A percentile compares a stretch with the other conserved stretches of the same genome.
phyloP scores from a whole-genome alignment of 2,329 filamentous ascomycete genomes.

The Fusarium sp. region DNA sequence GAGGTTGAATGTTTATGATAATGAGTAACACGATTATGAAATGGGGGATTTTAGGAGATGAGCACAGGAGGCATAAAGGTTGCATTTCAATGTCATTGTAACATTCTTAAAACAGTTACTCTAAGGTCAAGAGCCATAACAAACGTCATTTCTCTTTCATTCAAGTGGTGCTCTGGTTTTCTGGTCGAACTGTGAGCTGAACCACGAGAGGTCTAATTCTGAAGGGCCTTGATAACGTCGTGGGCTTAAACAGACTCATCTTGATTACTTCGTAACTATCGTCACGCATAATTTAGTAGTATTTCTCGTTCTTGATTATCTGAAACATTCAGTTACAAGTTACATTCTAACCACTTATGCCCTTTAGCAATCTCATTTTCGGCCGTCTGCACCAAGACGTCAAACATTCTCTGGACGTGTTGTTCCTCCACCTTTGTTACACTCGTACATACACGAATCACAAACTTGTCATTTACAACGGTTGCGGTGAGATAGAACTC shows the following conservation, averaged over 20 bases:
- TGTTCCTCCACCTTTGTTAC: slow-evolving; percentile 74
- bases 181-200: too few species aligned
- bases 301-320: not conserved
- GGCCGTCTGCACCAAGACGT: slow-evolving; percentile 72
- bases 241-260: not conserved
- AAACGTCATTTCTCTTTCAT: not conserved
- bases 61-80: not conserved
- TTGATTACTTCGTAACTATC: not conserved
- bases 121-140: not conserved
- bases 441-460: slow-evolving; percentile 83
- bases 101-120: not conserved
- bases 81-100: not conserved
- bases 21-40: not conserved
- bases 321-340: not conserved
- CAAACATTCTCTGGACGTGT: slow-evolving; percentile 78
- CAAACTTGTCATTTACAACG: slow-evolving; percentile 76
- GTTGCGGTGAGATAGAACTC: slow-evolving; percentile 86
- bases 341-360: not conserved
- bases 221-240: too few species aligned
- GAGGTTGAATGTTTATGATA: not conserved
- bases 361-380: slow-evolving; percentile 50
- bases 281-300: not conserved
- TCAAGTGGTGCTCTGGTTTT: not conserved
- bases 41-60: not conserved
- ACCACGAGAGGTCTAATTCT: not conserved